Evolutionary conservation across 495 filamentous ascomycete species (phyloP).

Genomic region (Thermochaetoides thermophila): DNA sequence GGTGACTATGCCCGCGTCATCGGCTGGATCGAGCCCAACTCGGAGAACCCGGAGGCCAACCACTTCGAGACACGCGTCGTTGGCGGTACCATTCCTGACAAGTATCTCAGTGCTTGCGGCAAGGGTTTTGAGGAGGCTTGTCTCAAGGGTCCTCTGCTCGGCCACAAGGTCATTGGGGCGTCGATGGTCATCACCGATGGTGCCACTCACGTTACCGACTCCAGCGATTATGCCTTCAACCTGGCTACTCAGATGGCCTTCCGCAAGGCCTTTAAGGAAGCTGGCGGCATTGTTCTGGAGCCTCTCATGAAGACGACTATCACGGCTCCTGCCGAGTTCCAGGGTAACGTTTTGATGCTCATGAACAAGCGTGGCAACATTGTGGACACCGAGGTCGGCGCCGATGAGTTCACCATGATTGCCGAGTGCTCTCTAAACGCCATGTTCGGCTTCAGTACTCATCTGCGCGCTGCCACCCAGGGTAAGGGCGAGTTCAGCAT

Average conservation of each 20-base stretch:
- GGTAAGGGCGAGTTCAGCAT: constrained; percentile 98
- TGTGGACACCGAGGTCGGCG: constrained; percentile 85
- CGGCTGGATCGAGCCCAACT: constrained; percentile 83
- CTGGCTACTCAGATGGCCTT: constrained; percentile 93
- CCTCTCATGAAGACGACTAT: constrained; percentile 97
- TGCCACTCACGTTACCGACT: constrained; percentile 96
- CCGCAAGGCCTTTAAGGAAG: constrained; percentile 79
- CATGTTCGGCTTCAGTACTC: constrained; percentile 93
- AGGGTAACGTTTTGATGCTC: constrained; percentile 85
- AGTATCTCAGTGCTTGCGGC: constrained; percentile 89
- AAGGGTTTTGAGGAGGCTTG: constrained; percentile 85
- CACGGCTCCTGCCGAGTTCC: constrained; percentile 92
- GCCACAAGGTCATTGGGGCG: constrained; percentile 82
- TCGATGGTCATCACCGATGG: constrained; percentile 92
- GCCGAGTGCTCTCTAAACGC: constrained; percentile 86
- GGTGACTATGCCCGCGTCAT: constrained; percentile 92
- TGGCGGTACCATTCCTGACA: constrained; percentile 87
- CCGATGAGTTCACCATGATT: constrained; percentile 88
- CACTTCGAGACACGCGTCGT: constrained; percentile 74
- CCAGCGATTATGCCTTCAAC: constrained; percentile 97
- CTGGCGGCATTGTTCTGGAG: constrained; percentile 70
- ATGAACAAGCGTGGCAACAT: constrained; percentile 96
- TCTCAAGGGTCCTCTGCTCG: constrained; percentile 79
- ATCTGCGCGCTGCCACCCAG: constrained; percentile 86
- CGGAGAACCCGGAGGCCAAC: constrained; percentile 51